phyloP scores from a whole-genome alignment of 164 flowering plant genomes.

The Amborella trichopoda region DNA sequence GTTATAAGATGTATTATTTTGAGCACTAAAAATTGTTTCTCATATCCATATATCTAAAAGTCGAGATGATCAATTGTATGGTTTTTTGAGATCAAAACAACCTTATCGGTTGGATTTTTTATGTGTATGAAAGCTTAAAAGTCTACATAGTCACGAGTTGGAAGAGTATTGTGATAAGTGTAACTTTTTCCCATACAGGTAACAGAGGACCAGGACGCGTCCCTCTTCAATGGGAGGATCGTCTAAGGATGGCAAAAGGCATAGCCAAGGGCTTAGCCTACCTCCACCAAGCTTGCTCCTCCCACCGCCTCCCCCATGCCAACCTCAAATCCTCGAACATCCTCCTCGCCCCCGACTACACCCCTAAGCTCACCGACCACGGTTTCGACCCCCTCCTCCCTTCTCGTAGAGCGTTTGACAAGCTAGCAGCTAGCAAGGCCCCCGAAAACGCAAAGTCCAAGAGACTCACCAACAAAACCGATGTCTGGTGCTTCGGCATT shows the following conservation, averaged over 20 bases:
- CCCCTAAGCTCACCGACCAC: constrained; percentile 35
- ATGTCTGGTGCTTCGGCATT: constrained; percentile 58
- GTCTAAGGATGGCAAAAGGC: constrained; percentile 38
- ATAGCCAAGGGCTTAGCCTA: constrained; percentile 40
- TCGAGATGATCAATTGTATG: no score
- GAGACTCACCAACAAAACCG: constrained; percentile 37
- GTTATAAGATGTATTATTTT: no score
- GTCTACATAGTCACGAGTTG: no score
- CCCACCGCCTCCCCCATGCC: constrained; percentile 44
- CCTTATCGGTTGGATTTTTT: no score
- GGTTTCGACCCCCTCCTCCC: constrained; percentile 43
- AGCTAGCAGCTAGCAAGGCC: constrained; percentile 22
- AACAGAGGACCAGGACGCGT: constrained; percentile 31
- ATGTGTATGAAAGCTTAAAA: no score
- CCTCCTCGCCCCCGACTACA: constrained; percentile 20
- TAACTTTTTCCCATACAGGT: no score
- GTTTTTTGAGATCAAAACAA: no score
- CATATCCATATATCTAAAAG: no score
- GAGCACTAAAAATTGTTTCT: no score
- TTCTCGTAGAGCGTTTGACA: constrained; percentile 9
- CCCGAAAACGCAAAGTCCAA: constrained; percentile 37
- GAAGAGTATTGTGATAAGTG: no score
- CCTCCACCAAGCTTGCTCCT: constrained; percentile 36
- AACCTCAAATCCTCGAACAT: constrained; percentile 61
- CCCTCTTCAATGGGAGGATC: constrained; percentile 30